Percentiles rank a stretch among this genome's conserved stretches.
These are phyloP conservation scores for Wickerhamomyces sp. DNA, from an alignment of 1,139 yeast genomes.

Conservation along the genomic window DNA sequence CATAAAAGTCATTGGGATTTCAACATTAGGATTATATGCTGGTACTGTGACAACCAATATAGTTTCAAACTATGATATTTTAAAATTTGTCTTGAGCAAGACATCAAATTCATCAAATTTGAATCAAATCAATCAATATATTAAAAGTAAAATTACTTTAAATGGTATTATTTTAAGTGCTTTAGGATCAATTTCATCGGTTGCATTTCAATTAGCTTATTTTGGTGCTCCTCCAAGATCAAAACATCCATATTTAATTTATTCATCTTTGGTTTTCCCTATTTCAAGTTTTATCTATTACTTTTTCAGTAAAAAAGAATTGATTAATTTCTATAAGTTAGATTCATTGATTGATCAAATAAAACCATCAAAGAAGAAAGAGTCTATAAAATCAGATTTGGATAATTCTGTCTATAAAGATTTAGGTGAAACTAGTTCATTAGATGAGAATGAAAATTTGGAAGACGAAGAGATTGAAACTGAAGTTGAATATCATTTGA, in stretches of 20 bases:
- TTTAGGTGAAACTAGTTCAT: constrained; percentile 19
- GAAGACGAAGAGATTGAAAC: constrained; percentile 20
- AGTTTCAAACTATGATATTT: constrained; percentile 30
- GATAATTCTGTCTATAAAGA: constrained; percentile 25
- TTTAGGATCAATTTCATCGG: constrained; percentile 25
- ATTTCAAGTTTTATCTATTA: constrained; percentile 14
- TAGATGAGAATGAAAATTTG: constrained; percentile 14
- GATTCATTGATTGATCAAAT: constrained; percentile 2
- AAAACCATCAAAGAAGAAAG: constrained; percentile 5
- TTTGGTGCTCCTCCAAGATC: constrained; percentile 26
- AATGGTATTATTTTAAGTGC: constrained; percentile 21
- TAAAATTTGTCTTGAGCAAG: constrained; percentile 18
- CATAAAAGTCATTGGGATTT: constrained; percentile 55
- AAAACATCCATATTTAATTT: constrained; percentile 32
- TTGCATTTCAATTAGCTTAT: constrained; percentile 28
- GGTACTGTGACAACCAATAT: constrained; percentile 88
- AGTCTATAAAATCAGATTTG: constrained; percentile 18
- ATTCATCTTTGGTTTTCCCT: constrained; percentile 30
- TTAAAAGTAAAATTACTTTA: constrained; percentile 18
- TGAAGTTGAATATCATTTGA: constrained; percentile 22
- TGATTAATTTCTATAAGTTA: constrained; percentile 10
- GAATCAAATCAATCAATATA: constrained; percentile 7
- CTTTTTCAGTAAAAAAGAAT: constrained; percentile 5
- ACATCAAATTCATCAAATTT: constrained; percentile 1
- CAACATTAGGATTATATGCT: constrained; percentile 89